Evolutionary conservation across 1,284 basidiomycete species (phyloP).

Genomic region (Boletus chippewaensis): DNA sequence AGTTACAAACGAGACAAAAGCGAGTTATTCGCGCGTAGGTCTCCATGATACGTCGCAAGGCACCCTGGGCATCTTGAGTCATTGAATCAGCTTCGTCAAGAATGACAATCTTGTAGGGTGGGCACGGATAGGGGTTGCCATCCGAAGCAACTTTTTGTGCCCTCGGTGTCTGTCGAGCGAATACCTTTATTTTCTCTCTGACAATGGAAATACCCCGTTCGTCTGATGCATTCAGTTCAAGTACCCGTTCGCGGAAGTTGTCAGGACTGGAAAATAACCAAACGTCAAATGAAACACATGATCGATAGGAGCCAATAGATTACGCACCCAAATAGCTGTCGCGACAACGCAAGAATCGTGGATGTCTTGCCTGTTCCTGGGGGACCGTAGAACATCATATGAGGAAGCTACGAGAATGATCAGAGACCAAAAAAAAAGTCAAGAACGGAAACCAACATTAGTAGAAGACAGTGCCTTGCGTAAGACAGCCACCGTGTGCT

Average conservation of each 20-base stretch:
- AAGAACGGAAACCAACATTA: constrained; percentile 57
- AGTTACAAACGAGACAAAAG: constrained; percentile 99
- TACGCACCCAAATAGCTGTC: constrained; percentile 89
- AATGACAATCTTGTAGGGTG: constrained; percentile 98
- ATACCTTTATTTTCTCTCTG: constrained; percentile 97
- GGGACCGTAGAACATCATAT: constrained; percentile 99
- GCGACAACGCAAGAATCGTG: constrained; percentile 90
- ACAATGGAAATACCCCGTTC: constrained; percentile 97
- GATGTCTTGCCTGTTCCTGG: constrained; percentile 99
- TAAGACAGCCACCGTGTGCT: constrained; percentile 91
- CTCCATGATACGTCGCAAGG: constrained; percentile 97
- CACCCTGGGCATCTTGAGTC: constrained; percentile 98
- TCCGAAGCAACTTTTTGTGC: constrained; percentile 71
- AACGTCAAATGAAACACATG: not conserved
- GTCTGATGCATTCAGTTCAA: constrained; percentile 99
- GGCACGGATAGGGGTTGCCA: constrained; percentile 86
- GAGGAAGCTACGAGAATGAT: constrained; percentile 70
- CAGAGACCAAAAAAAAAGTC: not conserved
- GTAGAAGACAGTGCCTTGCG: constrained; percentile 87
- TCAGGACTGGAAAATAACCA: constrained; percentile 65
- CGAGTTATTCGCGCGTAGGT: constrained; percentile 94
- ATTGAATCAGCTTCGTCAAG: constrained; percentile 99
- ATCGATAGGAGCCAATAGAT: not conserved
- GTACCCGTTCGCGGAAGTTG: constrained; percentile 86
- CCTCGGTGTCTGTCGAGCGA: constrained; percentile 91